phyloP scores from a whole-genome alignment of 176 grass and related monocot species.

The sorghum (Sorghum bicolor) region DNA sequence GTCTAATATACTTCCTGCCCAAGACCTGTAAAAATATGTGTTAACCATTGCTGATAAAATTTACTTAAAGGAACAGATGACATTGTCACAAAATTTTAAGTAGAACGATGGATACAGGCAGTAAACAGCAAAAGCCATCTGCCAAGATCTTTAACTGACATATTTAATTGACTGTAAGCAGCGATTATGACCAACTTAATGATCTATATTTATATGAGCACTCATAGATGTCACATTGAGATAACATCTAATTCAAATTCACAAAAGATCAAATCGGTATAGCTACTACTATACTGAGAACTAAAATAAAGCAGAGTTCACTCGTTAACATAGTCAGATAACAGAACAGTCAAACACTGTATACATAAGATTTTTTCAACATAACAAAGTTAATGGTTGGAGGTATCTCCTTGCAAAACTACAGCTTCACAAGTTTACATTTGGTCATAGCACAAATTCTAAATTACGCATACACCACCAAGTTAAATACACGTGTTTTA shows the following conservation, averaged over 20 bases:
- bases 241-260: neutral
- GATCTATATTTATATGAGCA: neutral
- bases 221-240: neutral
- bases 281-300: neutral
- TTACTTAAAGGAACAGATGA: neutral
- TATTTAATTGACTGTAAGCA: neutral
- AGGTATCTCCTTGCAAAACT: constrained; percentile 11
- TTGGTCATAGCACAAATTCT: neutral
- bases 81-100: constrained; percentile 1
- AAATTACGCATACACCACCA: neutral
- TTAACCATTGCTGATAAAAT: neutral
- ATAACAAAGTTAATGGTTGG: neutral
- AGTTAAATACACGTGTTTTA: constrained; percentile 22
- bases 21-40: constrained; percentile 49
- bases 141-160: neutral
- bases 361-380: neutral
- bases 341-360: neutral
- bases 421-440: neutral
- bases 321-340: neutral
- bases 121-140: neutral
- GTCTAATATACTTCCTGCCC: constrained; percentile 92
- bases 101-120: neutral
- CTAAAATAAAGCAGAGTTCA: neutral
- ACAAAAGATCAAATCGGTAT: neutral
- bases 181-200: neutral